Evolutionary conservation across 139 green algal genomes (phyloP), one percentile per base, ranked within the genome.

Genomic region (Picochlorum sp.): DNA sequence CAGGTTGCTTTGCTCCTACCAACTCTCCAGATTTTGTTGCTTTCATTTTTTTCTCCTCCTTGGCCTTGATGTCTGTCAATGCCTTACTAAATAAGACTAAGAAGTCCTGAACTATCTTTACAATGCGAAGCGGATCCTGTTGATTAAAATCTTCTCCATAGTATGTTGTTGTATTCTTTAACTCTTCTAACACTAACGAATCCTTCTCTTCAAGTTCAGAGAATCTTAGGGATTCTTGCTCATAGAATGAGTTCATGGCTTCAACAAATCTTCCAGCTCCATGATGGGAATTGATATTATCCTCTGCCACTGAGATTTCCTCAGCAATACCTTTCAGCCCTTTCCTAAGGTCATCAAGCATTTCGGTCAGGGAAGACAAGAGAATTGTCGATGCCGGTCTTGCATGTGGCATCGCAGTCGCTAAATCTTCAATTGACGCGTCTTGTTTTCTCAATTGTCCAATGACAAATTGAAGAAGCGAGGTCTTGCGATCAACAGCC

Each of bases 401-500:
- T 25, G 86, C 40, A 26, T 45, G 30, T 4, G 55, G 35, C 13
- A 88, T 69, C 58, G 81, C 55, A 4, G 45, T 12, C 5, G 65
- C 40, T 49, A 89, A 63, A 12, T 26, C 30, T 4, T 41, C 36
- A 33, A 87, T 43, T 41, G 35, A 33, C 10, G 61, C 45, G 25
- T 67, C 68, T 22, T 57, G 45, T 55, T 37, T 51, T 20, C 41
- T 37, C 26, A 65, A 60, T 59, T 81, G 59, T 6, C 39, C 33
- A 30, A 85, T 55, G 39, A 94, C 72, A 73, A 85, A 89, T 50
- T 88, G 81, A 55, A 94, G 80, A 65, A 94, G 72, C 20, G 59
- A 79, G 10, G 80, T 90, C 40, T 77, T 82, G 41, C 75, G 59
- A 63, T 87, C 69, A 1, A 66, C 59, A 54, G 69, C 74, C 66